Evolutionary conservation across 148 eudicot genomes (phyloP).

Genomic region (Vaccinium darrowii): DNA sequence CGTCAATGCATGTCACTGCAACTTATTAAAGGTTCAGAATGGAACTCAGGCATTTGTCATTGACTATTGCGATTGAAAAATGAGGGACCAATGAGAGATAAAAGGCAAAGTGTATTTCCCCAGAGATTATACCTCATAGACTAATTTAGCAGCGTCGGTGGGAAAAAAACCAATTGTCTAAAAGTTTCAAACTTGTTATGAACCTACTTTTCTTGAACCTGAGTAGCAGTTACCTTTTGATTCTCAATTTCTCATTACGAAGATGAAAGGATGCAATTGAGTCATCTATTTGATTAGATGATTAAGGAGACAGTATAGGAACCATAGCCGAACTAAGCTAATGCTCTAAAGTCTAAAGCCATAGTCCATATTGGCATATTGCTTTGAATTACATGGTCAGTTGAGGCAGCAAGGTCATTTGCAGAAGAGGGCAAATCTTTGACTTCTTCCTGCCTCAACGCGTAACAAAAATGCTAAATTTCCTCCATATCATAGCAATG

Average conservation of each 20-base stretch:
- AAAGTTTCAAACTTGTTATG: not conserved
- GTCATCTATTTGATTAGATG: not conserved
- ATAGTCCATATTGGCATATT: not conserved
- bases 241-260: not conserved
- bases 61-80: not conserved
- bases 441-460: not conserved
- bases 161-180: not conserved
- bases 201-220: not conserved
- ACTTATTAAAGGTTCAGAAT: not conserved
- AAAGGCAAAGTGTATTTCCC: not conserved
- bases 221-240: not conserved
- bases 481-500: not conserved
- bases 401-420: not conserved
- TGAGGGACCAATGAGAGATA: not conserved
- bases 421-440: not conserved
- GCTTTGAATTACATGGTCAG: not conserved
- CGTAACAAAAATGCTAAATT: not conserved
- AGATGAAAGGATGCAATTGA: not conserved
- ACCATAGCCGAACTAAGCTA: not conserved
- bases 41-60: not conserved
- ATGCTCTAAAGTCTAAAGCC: not conserved
- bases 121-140: not conserved
- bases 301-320: not conserved
- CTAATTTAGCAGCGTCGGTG: not conserved
- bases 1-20: not conserved